Base-by-base conservation (phyloP, 306 rosid genomes). In the Fragaria vesca region DNA sequence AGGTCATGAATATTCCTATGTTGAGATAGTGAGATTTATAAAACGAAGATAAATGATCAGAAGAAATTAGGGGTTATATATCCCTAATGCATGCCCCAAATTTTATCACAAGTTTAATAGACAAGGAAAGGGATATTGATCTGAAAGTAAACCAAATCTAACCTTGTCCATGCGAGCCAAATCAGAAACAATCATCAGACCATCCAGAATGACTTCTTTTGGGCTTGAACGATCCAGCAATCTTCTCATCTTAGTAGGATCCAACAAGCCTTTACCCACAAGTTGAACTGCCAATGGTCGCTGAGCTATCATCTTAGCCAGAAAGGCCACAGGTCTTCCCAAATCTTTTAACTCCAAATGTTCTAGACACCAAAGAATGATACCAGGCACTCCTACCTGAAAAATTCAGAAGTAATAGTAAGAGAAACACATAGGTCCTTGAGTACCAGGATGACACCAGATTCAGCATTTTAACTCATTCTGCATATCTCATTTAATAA, bases 151-250 rank as follows among this genome's bases (percentile, higher is more conserved):
- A 76, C 24, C 69, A 88, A 77, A 77, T 79, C 85, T 71, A 46
- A 95, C 99, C 96, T 91, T 91, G 87, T 95, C 94, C 97, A 93
- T 91, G 73, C 99, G 99, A 69, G 97, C 95, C 70, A 95, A 89
- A 91, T 95, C 99, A 67, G 99, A 95, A 78, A 95, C 80, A 65
- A 95, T 91, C 99, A 93, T 95, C 76, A 95, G 85, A 71, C 86
- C 81, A 76, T 95, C 97, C 34, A 91, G 88, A 8, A 71, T 83
- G 71, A 93, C 92, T 80, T 91, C 99, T 87, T 85, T 93, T n/a
- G 93, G 92, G 72, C 83, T 83, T 28, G 85, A 87, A 79, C 79
- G 15, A 82, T 91, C 90, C 24, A 91, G 86, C 82, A 92, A 76
- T 88, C 88, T 87, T 83, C 86, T 86, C 97, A 91, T 88, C 89